phyloP scores from a whole-genome alignment of 1,139 yeast genomes.

The Debaryomycetaceae sp. region DNA sequence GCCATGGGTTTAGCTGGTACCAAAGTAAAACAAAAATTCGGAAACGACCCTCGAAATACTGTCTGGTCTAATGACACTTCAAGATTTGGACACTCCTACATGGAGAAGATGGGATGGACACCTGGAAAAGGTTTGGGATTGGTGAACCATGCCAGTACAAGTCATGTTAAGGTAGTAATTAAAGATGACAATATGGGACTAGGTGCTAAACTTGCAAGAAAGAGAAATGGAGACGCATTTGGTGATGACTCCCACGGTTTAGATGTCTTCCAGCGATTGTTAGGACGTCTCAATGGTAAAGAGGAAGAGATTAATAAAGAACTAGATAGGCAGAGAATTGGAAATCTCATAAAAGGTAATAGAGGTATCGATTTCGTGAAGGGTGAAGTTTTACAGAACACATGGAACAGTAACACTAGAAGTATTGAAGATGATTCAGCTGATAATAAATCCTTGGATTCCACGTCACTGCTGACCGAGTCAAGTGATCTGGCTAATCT shows the following conservation, averaged over 20 bases:
- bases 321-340: conserved; percentile 62
- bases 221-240: conserved; percentile 56
- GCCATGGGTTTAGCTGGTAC: conserved; percentile 87
- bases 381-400: conserved; percentile 79
- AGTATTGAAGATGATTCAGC: no score
- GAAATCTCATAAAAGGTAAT: conserved; percentile 67
- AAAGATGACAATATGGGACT: conserved; percentile 83
- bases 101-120: conserved; percentile 83
- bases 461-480: conserved; percentile 2
- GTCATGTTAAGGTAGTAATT: conserved; percentile 77
- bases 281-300: conserved; percentile 82
- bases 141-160: conserved; percentile 58
- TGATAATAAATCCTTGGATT: neutral
- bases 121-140: conserved; percentile 89
- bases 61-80: conserved; percentile 87
- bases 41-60: conserved; percentile 90
- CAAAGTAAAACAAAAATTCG: conserved; percentile 79
- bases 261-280: conserved; percentile 86
- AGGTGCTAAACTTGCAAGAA: conserved; percentile 72
- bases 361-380: conserved; percentile 85
- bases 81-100: conserved; percentile 84
- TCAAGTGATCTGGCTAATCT: conserved; percentile 18
- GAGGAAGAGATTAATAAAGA: conserved; percentile 58
- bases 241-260: conserved; percentile 86
- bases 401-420: conserved; percentile 71